Evolutionary conservation across 257 asterid species (phyloP).

Genomic region (Perilla frutescens): DNA sequence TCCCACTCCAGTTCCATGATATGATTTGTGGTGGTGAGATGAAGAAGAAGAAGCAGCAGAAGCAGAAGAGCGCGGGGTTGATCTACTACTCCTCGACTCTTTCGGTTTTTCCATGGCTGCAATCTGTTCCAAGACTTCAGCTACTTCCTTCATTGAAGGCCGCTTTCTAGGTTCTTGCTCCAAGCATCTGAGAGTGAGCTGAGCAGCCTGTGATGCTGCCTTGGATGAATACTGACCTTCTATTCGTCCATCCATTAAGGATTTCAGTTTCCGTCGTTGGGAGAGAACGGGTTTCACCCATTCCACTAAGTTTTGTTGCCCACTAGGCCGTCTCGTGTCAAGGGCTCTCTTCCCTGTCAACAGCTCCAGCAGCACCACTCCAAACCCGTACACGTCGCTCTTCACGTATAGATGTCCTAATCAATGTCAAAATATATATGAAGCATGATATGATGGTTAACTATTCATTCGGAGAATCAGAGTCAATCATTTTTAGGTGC

Average conservation of each 20-base stretch:
- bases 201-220: constrained; percentile 48
- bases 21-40: constrained; percentile 21
- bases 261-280: constrained; percentile 42
- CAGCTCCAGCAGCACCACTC: constrained; percentile 69
- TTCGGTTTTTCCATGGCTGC: constrained; percentile 48
- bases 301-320: constrained; percentile 49
- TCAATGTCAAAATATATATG: constrained; percentile 3
- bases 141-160: constrained; percentile 58
- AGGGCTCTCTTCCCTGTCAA: constrained; percentile 59
- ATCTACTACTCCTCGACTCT: constrained; percentile 38
- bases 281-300: constrained; percentile 52
- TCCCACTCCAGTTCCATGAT: constrained; percentile 3
- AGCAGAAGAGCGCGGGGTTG: neutral
- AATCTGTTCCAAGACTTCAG: constrained; percentile 49
- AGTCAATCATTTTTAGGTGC: too few species aligned
- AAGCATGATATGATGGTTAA: too few species aligned
- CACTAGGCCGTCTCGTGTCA: constrained; percentile 46
- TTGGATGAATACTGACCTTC: constrained; percentile 55
- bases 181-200: constrained; percentile 55
- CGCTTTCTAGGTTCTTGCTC: constrained; percentile 51
- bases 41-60: constrained; percentile 29
- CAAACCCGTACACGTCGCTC: constrained; percentile 69
- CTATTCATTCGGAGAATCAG: too few species aligned
- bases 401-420: constrained; percentile 64
- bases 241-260: constrained; percentile 50